phyloP scores from a whole-genome alignment of 306 rosid species.

The Begonia fuchsioides region DNA sequence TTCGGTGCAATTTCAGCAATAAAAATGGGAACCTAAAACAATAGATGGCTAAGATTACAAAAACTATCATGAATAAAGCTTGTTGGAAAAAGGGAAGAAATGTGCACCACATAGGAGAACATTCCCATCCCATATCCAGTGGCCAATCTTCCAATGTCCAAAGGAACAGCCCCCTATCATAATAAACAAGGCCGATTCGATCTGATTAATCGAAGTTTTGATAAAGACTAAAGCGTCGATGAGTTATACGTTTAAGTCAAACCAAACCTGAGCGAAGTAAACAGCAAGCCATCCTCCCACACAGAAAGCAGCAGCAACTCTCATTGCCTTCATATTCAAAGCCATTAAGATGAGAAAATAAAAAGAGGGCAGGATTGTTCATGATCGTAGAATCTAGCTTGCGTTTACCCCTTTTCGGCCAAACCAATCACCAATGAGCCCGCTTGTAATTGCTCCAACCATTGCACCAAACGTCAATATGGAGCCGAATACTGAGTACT shows the following conservation, averaged over 20 bases:
- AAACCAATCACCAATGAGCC: conserved; percentile 50
- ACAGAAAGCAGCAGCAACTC: conserved; percentile 55
- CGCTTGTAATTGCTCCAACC: conserved; percentile 90
- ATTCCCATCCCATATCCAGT: conserved; percentile 99
- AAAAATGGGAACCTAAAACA: conserved; percentile 60
- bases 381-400: neutral
- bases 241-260: neutral
- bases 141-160: conserved; percentile 80
- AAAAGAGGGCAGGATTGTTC: neutral
- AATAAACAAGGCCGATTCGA: neutral
- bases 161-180: conserved; percentile 37
- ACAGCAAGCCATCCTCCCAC: conserved; percentile 74
- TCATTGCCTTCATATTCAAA: conserved; percentile 58
- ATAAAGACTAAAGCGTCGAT: conserved; percentile 3
- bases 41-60: neutral
- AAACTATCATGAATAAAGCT: neutral
- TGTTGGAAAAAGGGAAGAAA: conserved; percentile 7
- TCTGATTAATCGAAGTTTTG: neutral
- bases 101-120: conserved; percentile 62
- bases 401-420: conserved; percentile 71
- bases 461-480: conserved; percentile 88
- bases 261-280: conserved; percentile 67
- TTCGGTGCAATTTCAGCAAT: conserved; percentile 90
- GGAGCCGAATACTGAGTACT: conserved; percentile 92
- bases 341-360: conserved; percentile 4